Conservation (phyloP, 2,329 filamentous ascomycete species). For the Colletotrichum camelliae region DNA sequence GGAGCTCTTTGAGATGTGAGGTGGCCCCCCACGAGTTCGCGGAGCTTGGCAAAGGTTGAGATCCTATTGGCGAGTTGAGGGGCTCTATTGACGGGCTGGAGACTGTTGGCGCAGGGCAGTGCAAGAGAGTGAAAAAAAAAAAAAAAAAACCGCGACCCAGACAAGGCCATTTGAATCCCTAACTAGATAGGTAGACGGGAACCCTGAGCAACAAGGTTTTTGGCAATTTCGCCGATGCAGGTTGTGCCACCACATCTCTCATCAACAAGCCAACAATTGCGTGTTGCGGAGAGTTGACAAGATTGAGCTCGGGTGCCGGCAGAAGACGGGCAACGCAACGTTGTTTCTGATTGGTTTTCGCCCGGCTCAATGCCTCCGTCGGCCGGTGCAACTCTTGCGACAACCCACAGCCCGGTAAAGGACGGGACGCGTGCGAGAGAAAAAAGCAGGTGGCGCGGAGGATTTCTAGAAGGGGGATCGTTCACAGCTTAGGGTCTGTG, state of each 20-base stretch:
- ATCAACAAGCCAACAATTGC: neutral
- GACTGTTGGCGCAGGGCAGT: neutral
- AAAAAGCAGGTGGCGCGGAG: neutral
- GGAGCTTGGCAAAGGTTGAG: constrained; percentile 1
- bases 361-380: neutral
- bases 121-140: neutral
- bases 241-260: neutral
- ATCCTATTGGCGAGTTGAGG: neutral
- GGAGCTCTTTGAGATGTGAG: neutral
- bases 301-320: neutral
- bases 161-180: neutral
- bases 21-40: constrained; percentile 10
- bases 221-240: neutral
- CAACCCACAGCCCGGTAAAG: neutral
- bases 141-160: neutral
- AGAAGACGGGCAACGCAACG: neutral
- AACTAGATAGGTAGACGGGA: neutral
- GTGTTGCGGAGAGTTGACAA: neutral
- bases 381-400: neutral
- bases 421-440: neutral
- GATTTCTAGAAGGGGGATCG: neutral
- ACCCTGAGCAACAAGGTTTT: neutral
- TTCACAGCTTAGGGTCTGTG: constrained; percentile 2
- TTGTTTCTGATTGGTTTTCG: neutral
- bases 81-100: neutral